A percentile compares a stretch with the other conserved stretches of the same genome.
phyloP scores from a whole-genome alignment of 805 yeast genomes.

The Zygoascus tannicola region DNA sequence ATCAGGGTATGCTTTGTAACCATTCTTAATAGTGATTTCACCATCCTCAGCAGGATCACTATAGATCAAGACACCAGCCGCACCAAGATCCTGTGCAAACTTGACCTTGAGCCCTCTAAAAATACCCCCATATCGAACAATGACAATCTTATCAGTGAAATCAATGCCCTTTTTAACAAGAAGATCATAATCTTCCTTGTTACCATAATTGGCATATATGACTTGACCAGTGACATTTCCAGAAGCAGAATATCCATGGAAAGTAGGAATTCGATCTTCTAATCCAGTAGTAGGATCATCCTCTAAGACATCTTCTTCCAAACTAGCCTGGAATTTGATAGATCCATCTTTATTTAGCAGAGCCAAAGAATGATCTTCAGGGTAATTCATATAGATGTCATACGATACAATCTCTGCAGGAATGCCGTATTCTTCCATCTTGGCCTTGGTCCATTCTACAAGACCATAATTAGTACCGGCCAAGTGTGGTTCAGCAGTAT shows the following conservation, averaged over 20 bases:
- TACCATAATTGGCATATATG: conserved; percentile 64
- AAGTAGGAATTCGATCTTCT: conserved; percentile 54
- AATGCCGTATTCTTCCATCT: conserved; percentile 54
- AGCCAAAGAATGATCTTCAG: conserved; percentile 43
- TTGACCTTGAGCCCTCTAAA: conserved; percentile 70
- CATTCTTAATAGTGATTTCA: conserved; percentile 41
- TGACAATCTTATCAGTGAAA: conserved; percentile 49
- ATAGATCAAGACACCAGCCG: conserved; percentile 55
- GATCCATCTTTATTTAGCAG: conserved; percentile 30
- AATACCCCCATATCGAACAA: conserved; percentile 56
- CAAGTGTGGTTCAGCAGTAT: conserved; percentile 47
- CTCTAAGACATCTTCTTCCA: conserved; percentile 42
- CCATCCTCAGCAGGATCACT: conserved; percentile 59
- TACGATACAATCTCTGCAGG: conserved; percentile 44
- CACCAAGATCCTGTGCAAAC: conserved; percentile 66
- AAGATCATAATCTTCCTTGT: conserved; percentile 45
- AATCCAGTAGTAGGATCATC: conserved; percentile 42
- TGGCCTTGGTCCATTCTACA: conserved; percentile 47
- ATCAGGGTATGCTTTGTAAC: conserved; percentile 56
- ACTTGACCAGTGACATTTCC: conserved; percentile 64
- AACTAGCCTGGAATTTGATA: conserved; percentile 42
- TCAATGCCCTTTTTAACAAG: conserved; percentile 41
- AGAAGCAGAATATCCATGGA: conserved; percentile 66
- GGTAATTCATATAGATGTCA: conserved; percentile 56
- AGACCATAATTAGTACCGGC: conserved; percentile 36